A percentile compares a stretch with the other conserved stretches of the same genome.
phyloP scores from a whole-genome alignment of 805 yeast species.

The Schwanniomyces vanrijiae region DNA sequence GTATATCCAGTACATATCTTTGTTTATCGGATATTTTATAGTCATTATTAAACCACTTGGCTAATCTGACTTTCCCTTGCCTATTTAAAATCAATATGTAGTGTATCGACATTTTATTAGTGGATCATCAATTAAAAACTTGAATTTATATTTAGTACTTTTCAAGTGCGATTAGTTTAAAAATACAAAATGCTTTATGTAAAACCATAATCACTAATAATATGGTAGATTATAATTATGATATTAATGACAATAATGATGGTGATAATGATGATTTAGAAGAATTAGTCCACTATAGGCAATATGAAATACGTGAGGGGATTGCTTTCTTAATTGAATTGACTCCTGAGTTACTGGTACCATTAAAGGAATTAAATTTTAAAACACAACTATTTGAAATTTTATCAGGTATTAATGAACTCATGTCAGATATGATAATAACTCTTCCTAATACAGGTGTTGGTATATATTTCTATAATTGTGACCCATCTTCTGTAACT shows the following conservation, averaged over 20 bases:
- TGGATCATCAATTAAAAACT: too few relatives aligned
- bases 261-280: constrained; percentile 6
- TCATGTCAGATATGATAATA: constrained; percentile 65
- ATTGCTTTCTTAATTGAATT: constrained; percentile 63
- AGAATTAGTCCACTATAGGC: constrained; percentile 23
- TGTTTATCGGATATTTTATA: constrained; percentile 30
- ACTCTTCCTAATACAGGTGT: constrained; percentile 68
- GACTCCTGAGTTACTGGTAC: constrained; percentile 43
- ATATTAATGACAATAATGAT: background rate
- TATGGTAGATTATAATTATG: background rate
- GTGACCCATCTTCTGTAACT: constrained; percentile 31
- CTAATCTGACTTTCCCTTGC: constrained; percentile 88
- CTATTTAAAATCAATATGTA: constrained; percentile 82
- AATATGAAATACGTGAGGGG: constrained; percentile 59
- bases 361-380: constrained; percentile 35
- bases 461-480: constrained; percentile 68
- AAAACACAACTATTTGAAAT: constrained; percentile 51
- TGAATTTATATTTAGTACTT: background rate
- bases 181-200: too few relatives aligned
- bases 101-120: constrained; percentile 64
- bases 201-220: too few relatives aligned
- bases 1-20: constrained; percentile 59
- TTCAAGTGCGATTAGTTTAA: background rate
- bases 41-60: constrained; percentile 64
- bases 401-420: constrained; percentile 55